Evolutionary conservation across 441 rosid species (phyloP).

Genomic region (Flueggea neowawraea): DNA sequence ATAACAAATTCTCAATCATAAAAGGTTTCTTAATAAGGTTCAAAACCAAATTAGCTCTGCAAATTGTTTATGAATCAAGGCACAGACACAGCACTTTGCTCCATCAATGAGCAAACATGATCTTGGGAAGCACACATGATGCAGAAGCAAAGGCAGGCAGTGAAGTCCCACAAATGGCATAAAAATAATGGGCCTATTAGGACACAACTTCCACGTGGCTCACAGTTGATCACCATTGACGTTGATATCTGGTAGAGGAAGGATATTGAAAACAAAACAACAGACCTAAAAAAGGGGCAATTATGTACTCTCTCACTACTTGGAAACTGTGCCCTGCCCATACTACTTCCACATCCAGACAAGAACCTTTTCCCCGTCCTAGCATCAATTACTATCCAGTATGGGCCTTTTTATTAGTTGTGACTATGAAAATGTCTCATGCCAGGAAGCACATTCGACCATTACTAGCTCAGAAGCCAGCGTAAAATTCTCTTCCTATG

Average conservation of each 20-base stretch:
- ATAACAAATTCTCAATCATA: too few species aligned
- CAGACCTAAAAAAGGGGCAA: constrained; percentile 1
- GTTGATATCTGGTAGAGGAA: constrained; percentile 13
- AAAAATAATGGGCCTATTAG: constrained; percentile 16
- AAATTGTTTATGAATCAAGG: too few species aligned
- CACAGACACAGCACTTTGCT: neutral
- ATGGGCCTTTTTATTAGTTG: constrained; percentile 8
- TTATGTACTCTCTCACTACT: constrained; percentile 20
- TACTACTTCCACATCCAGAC: constrained; percentile 31
- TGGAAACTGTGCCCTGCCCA: constrained; percentile 38
- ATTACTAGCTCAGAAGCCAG: constrained; percentile 3
- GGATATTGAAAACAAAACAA: constrained; percentile 20
- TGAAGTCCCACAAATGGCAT: constrained; percentile 7
- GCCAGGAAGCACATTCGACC: constrained; percentile 32
- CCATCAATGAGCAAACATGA: neutral
- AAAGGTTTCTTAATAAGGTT: too few species aligned
- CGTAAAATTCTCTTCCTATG: neutral
- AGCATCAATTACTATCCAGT: constrained; percentile 14
- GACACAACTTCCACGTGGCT: constrained; percentile 13
- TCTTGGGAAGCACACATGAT: neutral
- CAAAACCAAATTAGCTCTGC: too few species aligned
- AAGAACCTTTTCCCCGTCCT: constrained; percentile 24
- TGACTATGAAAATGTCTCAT: constrained; percentile 27
- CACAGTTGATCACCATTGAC: constrained; percentile 13
- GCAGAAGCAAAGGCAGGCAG: constrained; percentile 7